Base-by-base conservation (phyloP, 306 rosid genomes). In the Begonia fuchsioides region DNA sequence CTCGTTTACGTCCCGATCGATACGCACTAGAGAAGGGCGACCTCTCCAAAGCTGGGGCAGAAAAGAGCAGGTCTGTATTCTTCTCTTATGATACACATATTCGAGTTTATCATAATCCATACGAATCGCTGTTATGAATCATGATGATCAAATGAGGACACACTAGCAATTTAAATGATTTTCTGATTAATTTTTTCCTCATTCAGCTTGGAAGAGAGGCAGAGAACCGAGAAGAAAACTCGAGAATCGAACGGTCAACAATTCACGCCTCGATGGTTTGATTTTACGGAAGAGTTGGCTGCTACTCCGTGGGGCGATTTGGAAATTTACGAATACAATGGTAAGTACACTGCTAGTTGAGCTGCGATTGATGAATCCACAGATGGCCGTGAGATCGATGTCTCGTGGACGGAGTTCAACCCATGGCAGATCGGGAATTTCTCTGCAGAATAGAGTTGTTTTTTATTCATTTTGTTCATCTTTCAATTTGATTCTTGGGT, bases 291-390 rank as follows among this genome's bases (percentile, higher is more conserved):
- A 38, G 94, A 88, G 57, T 76, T 78, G 56, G 53, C 81, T 35
- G 3, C 88, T 55, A 88, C 96, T 57, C 96, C 96, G 41, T 88
- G 94, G 96, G 96, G 93, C 38, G 93, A 88, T 53, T 66, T 83
- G 76, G 94, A 88, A 78, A 66, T 88, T 51, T 88, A 83, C 67
- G 79, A 59, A 54, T 88, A 73, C 45, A 88, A 83, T 40, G 80
- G 83, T 53, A 76, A 69, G 67, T 88, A 88, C 57, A 13, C 73
- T 3, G 69, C 81, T 49, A 76, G 78, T 60, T 83, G 68, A 17
- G 78, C 81, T 55, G 65, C 71, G 15, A 19, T 61, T 2, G 86
- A 80, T 57, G 57, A 62, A 65, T 78, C 81, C 0, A 67, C 62
- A 58, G 54, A 72, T 40, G 9, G 13, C 39, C 73, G 65, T 11